Evolutionary conservation across 2,329 filamentous ascomycete species (phyloP), one percentile per base, ranked within the genome.

Genomic region (Thielaviopsis punctulata): DNA sequence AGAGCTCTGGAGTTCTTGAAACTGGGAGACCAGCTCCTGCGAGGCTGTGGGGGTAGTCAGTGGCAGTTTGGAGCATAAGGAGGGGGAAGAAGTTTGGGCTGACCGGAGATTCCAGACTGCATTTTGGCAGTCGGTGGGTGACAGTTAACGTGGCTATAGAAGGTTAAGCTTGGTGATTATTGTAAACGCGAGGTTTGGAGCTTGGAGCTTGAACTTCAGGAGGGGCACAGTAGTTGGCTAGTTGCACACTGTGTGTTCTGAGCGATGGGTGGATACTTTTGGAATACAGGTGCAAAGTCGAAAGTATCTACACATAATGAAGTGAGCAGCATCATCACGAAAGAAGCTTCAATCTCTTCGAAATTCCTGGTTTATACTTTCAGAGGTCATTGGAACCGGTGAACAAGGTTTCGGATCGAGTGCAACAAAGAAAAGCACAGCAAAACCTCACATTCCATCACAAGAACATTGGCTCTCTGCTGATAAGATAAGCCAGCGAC

Each of bases 51-150:
- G 54, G 30, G n/a, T 30, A 12, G 39, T 2, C 18, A 39, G 24
- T 12, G 18, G 25, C 44, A 25, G 45, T 13, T 41, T 12, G n/a
- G n/a, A n/a, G n/a, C n/a, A 43, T 47, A 12, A 13, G 5, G 22
- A 7, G 27, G 21, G 18, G 33, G 18, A 47, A 43, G 43, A 52
- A 25, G 48, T 15, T 10, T 30, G 19, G 30, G 51, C 61, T 49
- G 71, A 82, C 82, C 82, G 67, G 81, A 78, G 60, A 87, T 87
- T 66, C 84, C 83, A 33, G 84, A 87, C 71, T 88, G 83, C 84
- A 87, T 87, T 50, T 56, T 64, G 45, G 52, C 36, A 15, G 25
- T 22, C 7, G 15, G n/a, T 41, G 30, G 6, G 5, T 22, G 13
- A 25, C 23, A 43, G 44, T 24, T 25, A 22, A 43, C 27, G 24